These are phyloP conservation scores for Pisolithus sp. DNA, from an alignment of 768 basidiomycete species.

Conservation along the genomic window DNA sequence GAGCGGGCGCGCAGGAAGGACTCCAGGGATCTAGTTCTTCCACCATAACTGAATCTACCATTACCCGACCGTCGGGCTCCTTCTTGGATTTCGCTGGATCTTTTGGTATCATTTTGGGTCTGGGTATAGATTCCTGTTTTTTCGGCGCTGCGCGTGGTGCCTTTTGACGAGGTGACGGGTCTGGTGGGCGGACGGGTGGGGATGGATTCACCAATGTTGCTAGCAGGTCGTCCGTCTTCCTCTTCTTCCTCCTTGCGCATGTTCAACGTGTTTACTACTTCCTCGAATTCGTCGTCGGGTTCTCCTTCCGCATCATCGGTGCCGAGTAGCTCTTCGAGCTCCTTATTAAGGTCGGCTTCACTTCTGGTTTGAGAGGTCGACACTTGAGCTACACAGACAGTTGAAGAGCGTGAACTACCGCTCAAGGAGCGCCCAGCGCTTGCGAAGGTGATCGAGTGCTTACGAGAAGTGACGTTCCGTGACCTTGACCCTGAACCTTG, in stretches of 20 bases:
- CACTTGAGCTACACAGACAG: slow-evolving; percentile 12
- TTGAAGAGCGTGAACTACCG: background rate
- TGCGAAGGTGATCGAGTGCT: slow-evolving; percentile 3
- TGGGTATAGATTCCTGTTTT: slow-evolving; percentile 16
- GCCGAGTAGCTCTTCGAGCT: slow-evolving; percentile 22
- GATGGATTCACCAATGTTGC: slow-evolving; percentile 15
- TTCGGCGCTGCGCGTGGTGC: slow-evolving; percentile 19
- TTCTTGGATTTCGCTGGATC: slow-evolving; percentile 17
- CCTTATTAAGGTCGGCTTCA: slow-evolving; percentile 22
- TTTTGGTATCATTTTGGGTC: slow-evolving; percentile 23
- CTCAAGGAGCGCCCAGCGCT: background rate
- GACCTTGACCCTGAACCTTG: slow-evolving; percentile 18
- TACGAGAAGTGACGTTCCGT: slow-evolving; percentile 17
- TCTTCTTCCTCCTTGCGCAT: slow-evolving; percentile 29
- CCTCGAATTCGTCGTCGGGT: slow-evolving; percentile 40
- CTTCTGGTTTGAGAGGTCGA: slow-evolving; percentile 21
- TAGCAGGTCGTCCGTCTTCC: slow-evolving; percentile 29
- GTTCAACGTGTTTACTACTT: slow-evolving; percentile 29
- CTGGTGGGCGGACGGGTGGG: slow-evolving; percentile 12
- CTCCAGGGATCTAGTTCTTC: slow-evolving; percentile 46
- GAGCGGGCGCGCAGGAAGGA: slow-evolving; percentile 31
- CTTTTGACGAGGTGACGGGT: slow-evolving; percentile 30
- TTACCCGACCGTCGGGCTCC: slow-evolving; percentile 11
- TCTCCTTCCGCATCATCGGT: slow-evolving; percentile 35
- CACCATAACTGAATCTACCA: slow-evolving; percentile 30